Percentiles rank a stretch among this genome's conserved stretches.
These are phyloP conservation scores for Annulohypoxylon maeteangense DNA, from an alignment of 495 filamentous ascomycete genomes.

Conservation along the genomic window DNA sequence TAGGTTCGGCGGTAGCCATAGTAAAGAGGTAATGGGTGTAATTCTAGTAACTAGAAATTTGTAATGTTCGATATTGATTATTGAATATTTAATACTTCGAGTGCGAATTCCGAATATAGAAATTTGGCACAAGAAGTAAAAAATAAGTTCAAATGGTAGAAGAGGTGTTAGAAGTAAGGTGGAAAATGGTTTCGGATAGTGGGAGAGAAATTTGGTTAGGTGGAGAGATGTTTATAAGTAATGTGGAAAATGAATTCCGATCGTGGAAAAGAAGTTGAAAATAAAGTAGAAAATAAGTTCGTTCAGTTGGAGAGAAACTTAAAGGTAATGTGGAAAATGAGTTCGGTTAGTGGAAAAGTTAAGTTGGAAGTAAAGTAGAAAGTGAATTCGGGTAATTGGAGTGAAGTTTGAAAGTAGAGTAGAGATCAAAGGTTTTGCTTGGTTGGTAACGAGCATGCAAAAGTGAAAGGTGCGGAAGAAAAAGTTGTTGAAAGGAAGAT, in stretches of 20 bases:
- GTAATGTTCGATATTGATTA: neutral
- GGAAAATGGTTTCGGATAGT: neutral
- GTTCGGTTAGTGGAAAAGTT: neutral
- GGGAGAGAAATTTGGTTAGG: neutral
- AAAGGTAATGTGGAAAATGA: neutral
- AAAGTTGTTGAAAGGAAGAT: neutral
- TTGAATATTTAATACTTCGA: neutral
- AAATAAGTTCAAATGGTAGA: neutral
- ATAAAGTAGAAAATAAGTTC: neutral
- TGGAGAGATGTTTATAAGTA: neutral
- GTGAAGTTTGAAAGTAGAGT: neutral
- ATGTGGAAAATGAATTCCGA: neutral
- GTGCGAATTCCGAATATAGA: neutral
- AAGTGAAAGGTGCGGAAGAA: neutral
- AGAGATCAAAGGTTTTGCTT: neutral
- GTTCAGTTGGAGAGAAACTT: neutral
- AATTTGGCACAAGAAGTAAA: slow-evolving; percentile 1
- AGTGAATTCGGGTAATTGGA: neutral
- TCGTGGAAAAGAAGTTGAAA: neutral
- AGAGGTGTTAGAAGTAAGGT: slow-evolving; percentile 5
- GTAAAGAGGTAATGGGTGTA: neutral
- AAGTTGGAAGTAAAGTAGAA: neutral
- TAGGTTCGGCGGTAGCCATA: slow-evolving; percentile 42
- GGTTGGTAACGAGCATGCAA: neutral
- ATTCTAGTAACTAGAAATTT: neutral